These are phyloP conservation scores for Euphorbia pulcherrima DNA, from an alignment of 345 rosid species.

Conservation along the genomic window DNA sequence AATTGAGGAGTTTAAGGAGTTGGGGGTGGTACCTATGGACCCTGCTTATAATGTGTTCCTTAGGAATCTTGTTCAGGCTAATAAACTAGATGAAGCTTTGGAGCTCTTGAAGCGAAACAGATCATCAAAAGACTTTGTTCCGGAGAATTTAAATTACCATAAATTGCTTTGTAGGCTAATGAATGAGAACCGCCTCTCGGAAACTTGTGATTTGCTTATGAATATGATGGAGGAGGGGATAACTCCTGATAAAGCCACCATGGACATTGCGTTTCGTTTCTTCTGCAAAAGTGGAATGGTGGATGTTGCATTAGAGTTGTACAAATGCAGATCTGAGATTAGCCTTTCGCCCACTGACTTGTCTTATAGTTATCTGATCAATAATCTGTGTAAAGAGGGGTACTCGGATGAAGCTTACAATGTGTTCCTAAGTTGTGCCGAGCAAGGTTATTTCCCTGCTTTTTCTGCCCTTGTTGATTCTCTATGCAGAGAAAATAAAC, in stretches of 20 bases:
- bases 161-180: constrained; percentile 49
- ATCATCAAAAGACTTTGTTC: constrained; percentile 47
- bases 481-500: constrained; percentile 56
- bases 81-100: constrained; percentile 45
- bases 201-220: constrained; percentile 56
- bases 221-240: constrained; percentile 62
- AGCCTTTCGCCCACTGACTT: constrained; percentile 45
- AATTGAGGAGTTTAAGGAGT: constrained; percentile 48
- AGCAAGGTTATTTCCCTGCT: constrained; percentile 58
- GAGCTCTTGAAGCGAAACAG: constrained; percentile 52
- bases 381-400: constrained; percentile 48
- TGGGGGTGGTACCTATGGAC: constrained; percentile 37
- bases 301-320: constrained; percentile 64
- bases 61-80: constrained; percentile 41
- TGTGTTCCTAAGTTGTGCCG: constrained; percentile 46
- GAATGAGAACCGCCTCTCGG: constrained; percentile 49
- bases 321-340: constrained; percentile 51
- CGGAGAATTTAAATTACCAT: constrained; percentile 55
- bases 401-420: constrained; percentile 50
- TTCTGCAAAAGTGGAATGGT: constrained; percentile 84
- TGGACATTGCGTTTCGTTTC: constrained; percentile 68
- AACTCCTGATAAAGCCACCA: constrained; percentile 50
- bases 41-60: constrained; percentile 62
- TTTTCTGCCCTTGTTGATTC: constrained; percentile 53
- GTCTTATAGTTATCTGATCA: constrained; percentile 65